A percentile compares a stretch with the other conserved stretches of the same genome.
Evolutionary conservation across 106 monocot genomes (phyloP).

Genomic region (Vanilla planifolia): DNA sequence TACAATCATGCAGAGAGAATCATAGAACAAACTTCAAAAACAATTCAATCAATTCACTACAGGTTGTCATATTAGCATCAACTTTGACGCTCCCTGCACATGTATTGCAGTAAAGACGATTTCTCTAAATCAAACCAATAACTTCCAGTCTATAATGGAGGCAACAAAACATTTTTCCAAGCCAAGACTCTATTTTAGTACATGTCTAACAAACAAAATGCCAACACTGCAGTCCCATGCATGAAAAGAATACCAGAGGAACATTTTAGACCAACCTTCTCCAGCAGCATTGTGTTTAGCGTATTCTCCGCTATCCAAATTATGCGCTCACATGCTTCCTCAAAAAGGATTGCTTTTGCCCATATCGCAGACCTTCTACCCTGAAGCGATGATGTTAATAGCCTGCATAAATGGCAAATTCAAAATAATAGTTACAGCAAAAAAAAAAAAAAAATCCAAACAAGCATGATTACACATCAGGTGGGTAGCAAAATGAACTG

Average conservation of each 20-base stretch:
- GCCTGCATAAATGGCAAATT: constrained; percentile 24
- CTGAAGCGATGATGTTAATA: constrained; percentile 52
- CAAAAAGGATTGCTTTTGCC: constrained; percentile 55
- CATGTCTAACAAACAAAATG: background rate
- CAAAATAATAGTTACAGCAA: background rate
- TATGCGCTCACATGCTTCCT: constrained; percentile 48
- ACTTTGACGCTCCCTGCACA: too few species aligned
- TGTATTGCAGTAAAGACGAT: too few species aligned
- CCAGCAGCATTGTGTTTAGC: constrained; percentile 53
- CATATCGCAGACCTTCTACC: constrained; percentile 39
- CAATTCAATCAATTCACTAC: too few species aligned
- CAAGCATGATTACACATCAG: too few species aligned
- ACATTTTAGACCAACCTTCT: constrained; percentile 44
- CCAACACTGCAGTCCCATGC: background rate
- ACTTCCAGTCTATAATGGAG: too few species aligned
- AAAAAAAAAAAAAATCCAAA: too few species aligned
- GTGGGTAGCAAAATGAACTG: too few species aligned
- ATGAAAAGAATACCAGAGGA: background rate
- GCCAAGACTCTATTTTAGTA: background rate
- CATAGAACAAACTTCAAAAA: too few species aligned
- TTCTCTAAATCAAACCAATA: too few species aligned
- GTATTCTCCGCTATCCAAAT: constrained; percentile 90
- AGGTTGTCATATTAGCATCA: too few species aligned
- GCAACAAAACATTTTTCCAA: too few species aligned
- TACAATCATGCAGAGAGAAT: too few species aligned